These are phyloP conservation scores for Scleromitrula shiraiana DNA, from an alignment of 2,329 filamentous ascomycete species.

Conservation along the genomic window DNA sequence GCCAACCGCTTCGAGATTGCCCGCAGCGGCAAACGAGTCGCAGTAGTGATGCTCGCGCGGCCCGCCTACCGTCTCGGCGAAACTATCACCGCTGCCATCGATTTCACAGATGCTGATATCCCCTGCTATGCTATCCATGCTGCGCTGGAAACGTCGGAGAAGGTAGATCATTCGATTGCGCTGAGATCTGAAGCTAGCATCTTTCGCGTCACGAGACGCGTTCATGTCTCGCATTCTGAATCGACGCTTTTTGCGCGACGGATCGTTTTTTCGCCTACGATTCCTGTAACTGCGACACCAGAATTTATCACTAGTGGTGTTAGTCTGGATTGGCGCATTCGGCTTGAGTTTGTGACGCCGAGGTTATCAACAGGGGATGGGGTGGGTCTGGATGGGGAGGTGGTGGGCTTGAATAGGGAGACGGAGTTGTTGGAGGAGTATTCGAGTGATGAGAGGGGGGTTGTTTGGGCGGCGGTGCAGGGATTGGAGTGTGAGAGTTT, in stretches of 20 bases:
- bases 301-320: conserved; percentile 89
- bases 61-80: conserved; percentile 88
- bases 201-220: conserved; percentile 74
- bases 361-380: conserved; percentile 35
- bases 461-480: conserved; percentile 70
- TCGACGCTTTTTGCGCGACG: conserved; percentile 74
- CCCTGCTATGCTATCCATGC: conserved; percentile 80
- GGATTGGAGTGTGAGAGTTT: conserved; percentile 79
- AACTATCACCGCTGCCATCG: conserved; percentile 72
- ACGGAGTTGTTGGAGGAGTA: conserved; percentile 65
- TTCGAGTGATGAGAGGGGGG: conserved; percentile 69
- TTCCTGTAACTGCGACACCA: conserved; percentile 76
- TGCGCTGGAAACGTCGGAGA: conserved; percentile 80
- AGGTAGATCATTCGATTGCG: conserved; percentile 70
- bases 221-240: conserved; percentile 71
- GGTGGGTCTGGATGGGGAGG: conserved; percentile 33
- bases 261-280: conserved; percentile 72
- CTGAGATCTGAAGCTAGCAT: conserved; percentile 81
- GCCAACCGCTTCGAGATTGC: conserved; percentile 95
- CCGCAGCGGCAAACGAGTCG: conserved; percentile 83
- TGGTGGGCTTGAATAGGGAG: conserved; percentile 27
- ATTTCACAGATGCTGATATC: conserved; percentile 70
- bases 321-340: conserved; percentile 77
- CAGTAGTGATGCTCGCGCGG: conserved; percentile 79
- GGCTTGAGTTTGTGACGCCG: conserved; percentile 87